Evolutionary conservation across 192 early-diverging fungal species (phyloP), one percentile per base, ranked within the genome.

Genomic region (Backusella mclennaniae): DNA sequence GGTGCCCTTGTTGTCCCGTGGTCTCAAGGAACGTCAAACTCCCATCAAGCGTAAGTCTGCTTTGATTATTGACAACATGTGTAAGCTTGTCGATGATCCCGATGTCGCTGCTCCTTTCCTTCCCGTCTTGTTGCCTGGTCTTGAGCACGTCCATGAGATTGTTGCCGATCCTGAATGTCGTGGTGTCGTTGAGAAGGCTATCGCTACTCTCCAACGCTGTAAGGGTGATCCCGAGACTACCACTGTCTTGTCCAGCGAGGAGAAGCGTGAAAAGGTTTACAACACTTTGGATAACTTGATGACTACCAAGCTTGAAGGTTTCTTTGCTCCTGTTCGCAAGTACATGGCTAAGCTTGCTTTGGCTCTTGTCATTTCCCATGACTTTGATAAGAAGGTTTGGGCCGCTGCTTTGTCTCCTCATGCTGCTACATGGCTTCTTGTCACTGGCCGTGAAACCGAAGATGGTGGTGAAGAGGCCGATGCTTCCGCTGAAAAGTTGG

Each of bases 1-100:
- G 92, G 89, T 90, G 44, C 93, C 93, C 21, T 81, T 94, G 33
- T 83, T 94, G 76, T 78, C 81, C 73, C 93, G 93, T 91, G 93
- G 88, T 84, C 79, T 91, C 39, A 81, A 84, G 59, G 92, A 94
- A 85, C 86, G 92, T 73, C 83, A 84, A 71, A 90, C 89, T 70
- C 85, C 90, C 71, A 90, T 94, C 74, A 85, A 91, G 73, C 93
- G 94, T 85, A 90, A 91, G 82, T 86, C 89, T 75, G 89, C 90
- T 59, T 89, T 95, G 78, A 94, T 95, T 80, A 93, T 95, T 77
- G 93, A 94, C 86, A 95, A 95, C 90, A 95, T 95, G 94, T 94
- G 91, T 84, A 95, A 94, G 84, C 86, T 95, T 46, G 93, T 95
- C 73, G 92, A 94, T 84, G 88, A 94, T 87, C 93, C 94, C 63